Percentiles rank a stretch among this genome's conserved stretches.
phyloP scores from a whole-genome alignment of 2,329 filamentous ascomycete genomes.

The Pyrenochaeta sp. region DNA sequence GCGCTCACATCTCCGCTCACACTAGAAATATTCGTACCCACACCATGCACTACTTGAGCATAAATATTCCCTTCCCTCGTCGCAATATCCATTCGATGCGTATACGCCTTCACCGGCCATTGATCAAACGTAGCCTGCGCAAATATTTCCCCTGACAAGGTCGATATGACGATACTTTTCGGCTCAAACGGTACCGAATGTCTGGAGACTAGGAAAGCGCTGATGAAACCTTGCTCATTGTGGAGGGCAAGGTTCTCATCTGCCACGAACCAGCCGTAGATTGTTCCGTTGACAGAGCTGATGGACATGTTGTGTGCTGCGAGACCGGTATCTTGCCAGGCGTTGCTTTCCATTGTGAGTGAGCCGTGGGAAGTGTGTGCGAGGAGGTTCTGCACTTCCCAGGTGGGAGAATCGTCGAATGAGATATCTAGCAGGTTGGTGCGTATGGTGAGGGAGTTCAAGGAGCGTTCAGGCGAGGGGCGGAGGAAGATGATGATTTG shows the following conservation, averaged over 20 bases:
- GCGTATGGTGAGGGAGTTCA: no score
- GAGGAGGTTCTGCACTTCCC: no score
- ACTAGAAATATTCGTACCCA: no score
- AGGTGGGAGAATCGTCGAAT: no score
- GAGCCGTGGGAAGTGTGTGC: not conserved
- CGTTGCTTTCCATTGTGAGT: not conserved
- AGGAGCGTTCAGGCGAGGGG: no score
- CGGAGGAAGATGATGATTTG: no score
- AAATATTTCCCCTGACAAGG: not conserved
- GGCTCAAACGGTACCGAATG: not conserved
- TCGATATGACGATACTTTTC: not conserved
- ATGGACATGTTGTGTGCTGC: not conserved
- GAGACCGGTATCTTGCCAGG: not conserved
- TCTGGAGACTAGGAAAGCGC: not conserved
- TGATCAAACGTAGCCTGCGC: not conserved
- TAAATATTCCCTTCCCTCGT: no score
- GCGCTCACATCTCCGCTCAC: no score
- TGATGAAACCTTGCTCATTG: not conserved
- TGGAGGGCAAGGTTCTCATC: not conserved
- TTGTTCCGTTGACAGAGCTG: not conserved
- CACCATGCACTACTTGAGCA: no score
- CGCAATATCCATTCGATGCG: not conserved
- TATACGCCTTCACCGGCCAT: not conserved
- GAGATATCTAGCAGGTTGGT: no score
- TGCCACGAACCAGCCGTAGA: not conserved